Evolutionary conservation across 2,329 filamentous ascomycete genomes (phyloP).

Genomic region (Didymella keratinophila): DNA sequence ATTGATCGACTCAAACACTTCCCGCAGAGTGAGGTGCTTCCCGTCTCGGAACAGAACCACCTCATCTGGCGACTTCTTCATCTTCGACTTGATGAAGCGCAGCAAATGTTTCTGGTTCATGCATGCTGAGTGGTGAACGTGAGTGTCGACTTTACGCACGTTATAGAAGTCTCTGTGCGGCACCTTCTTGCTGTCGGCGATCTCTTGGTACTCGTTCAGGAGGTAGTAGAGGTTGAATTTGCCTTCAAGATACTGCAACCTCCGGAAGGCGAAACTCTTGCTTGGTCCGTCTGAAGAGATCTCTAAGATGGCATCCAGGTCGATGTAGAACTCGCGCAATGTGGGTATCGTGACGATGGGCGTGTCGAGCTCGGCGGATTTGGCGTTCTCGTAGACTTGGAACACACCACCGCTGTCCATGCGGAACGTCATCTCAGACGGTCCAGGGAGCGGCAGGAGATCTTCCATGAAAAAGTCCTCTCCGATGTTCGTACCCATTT

Average conservation of each 20-base stretch:
- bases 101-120: conserved; percentile 99
- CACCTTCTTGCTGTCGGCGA: conserved; percentile 96
- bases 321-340: conserved; percentile 94
- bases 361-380: conserved; percentile 66
- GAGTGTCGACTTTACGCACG: conserved; percentile 96
- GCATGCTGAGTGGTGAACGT: conserved; percentile 98
- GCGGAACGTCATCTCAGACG: conserved; percentile 75
- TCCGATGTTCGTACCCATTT: conserved; percentile 88
- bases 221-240: conserved; percentile 96
- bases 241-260: conserved; percentile 93
- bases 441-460: conserved; percentile 73
- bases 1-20: conserved; percentile 98
- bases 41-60: conserved; percentile 91
- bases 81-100: conserved; percentile 99
- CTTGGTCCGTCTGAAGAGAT: conserved; percentile 95
- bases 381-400: conserved; percentile 82
- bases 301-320: conserved; percentile 83
- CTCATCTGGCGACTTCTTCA: conserved; percentile 98
- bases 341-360: conserved; percentile 88
- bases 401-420: conserved; percentile 88
- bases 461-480: conserved; percentile 90
- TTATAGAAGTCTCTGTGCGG: conserved; percentile 99
- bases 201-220: conserved; percentile 96
- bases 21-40: conserved; percentile 85
- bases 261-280: conserved; percentile 95